Evolutionary conservation across 164 flowering plant species (phyloP).

Genomic region (Magnolia sinica): DNA sequence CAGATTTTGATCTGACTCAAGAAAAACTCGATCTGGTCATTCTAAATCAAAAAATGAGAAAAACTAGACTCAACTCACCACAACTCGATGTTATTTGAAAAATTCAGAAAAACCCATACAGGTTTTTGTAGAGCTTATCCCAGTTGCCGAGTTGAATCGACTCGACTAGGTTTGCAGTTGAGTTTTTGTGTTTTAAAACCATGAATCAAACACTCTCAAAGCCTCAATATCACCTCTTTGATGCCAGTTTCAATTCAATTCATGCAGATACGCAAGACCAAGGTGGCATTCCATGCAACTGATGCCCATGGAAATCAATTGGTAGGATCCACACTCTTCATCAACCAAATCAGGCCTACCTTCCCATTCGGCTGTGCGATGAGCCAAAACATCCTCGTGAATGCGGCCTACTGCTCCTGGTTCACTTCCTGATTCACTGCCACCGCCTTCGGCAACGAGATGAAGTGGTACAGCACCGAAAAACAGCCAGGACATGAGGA

Average conservation of each 20-base stretch:
- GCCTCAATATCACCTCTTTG: not conserved
- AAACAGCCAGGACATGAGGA: conserved; percentile 26
- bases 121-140: no score
- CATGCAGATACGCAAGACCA: conserved; percentile 40
- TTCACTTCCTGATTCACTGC: conserved; percentile 48
- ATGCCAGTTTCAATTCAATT: not conserved
- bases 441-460: conserved; percentile 48
- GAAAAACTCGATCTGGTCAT: no score
- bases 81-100: no score
- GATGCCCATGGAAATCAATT: conserved; percentile 37
- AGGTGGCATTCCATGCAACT: conserved; percentile 35
- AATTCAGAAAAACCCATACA: no score
- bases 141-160: no score
- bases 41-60: no score
- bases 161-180: no score
- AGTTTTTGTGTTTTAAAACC: no score
- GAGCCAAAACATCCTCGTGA: conserved; percentile 41
- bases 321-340: conserved; percentile 30
- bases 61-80: no score
- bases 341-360: conserved; percentile 18
- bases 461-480: conserved; percentile 76
- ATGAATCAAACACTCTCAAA: no score
- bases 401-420: conserved; percentile 55
- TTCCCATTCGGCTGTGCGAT: conserved; percentile 66
- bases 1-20: no score